Evolutionary conservation across 345 rosid species (phyloP).

Genomic region (Lagerstroemia speciosa): DNA sequence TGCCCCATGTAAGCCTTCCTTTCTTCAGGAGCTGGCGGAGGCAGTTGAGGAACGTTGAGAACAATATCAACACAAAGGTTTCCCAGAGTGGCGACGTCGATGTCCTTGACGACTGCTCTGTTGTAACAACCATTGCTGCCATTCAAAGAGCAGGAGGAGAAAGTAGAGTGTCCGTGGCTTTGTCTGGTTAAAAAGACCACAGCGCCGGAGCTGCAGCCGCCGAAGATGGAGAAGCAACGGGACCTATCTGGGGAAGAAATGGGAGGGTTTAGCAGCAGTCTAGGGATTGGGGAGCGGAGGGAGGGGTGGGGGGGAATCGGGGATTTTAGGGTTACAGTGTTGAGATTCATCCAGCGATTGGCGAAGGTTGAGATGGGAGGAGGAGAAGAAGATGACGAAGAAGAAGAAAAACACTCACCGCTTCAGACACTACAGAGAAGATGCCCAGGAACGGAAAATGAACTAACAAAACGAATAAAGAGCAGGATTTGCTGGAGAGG

Average conservation of each 20-base stretch:
- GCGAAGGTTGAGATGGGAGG: not conserved
- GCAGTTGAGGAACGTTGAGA: conserved; percentile 70
- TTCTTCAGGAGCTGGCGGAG: conserved; percentile 46
- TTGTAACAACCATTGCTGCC: conserved; percentile 7
- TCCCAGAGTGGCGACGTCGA: conserved; percentile 80
- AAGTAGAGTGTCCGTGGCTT: not conserved
- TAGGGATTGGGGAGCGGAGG: conserved; percentile 8
- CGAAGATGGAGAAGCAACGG: conserved; percentile 15
- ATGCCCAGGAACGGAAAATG: not conserved
- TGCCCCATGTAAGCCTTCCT: conserved; percentile 65
- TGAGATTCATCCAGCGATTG: conserved; percentile 32
- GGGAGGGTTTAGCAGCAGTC: conserved; percentile 28
- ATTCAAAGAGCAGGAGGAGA: conserved; percentile 17
- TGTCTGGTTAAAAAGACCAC: not conserved
- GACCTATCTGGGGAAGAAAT: conserved; percentile 13
- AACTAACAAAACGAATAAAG: not conserved
- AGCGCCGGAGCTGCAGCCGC: conserved; percentile 8
- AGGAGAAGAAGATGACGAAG: not conserved
- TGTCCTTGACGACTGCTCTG: conserved; percentile 24
- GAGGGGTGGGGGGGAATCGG: conserved; percentile 25
- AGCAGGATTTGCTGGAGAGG: not conserved
- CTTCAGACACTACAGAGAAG: not conserved
- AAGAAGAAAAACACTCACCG: not conserved
- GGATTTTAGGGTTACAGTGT: conserved; percentile 29
- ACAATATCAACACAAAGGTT: conserved; percentile 94